Conservation (phyloP, 768 basidiomycete genomes). For the Mycena galopus region DNA sequence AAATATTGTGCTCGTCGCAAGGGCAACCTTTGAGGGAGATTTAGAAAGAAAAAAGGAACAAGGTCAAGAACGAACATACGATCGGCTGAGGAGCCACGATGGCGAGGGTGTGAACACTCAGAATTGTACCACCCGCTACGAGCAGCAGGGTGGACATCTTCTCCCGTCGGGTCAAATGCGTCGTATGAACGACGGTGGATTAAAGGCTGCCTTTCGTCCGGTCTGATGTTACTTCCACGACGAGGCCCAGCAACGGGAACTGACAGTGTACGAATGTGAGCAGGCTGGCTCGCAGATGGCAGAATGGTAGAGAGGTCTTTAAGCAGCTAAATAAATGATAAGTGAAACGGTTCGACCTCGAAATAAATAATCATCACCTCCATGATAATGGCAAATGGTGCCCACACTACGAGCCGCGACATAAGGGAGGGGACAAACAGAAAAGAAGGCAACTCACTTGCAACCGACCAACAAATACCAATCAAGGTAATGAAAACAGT, state of each 20-base stretch:
- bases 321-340: conserved; percentile 63
- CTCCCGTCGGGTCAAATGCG: conserved; percentile 55
- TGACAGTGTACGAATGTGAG: conserved; percentile 69
- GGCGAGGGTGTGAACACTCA: conserved; percentile 95
- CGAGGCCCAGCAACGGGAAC: conserved; percentile 54
- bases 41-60: neutral
- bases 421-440: neutral
- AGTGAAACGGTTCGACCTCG: neutral
- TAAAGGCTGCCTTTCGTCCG: conserved; percentile 72
- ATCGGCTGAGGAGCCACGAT: conserved; percentile 96
- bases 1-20: conserved; percentile 32
- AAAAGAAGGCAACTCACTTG: conserved; percentile 53
- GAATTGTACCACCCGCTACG: conserved; percentile 90
- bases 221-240: conserved; percentile 59
- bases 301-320: conserved; percentile 73
- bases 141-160: conserved; percentile 51
- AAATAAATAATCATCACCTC: conserved; percentile 68
- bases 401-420: conserved; percentile 68
- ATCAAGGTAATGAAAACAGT: conserved; percentile 86
- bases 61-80: conserved; percentile 67
- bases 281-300: conserved; percentile 51
- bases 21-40: conserved; percentile 2
- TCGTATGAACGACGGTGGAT: conserved; percentile 70
- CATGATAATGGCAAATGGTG: conserved; percentile 98
- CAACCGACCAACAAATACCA: conserved; percentile 96